phyloP scores from a whole-genome alignment of 306 rosid species.

The Benincasa hispida region DNA sequence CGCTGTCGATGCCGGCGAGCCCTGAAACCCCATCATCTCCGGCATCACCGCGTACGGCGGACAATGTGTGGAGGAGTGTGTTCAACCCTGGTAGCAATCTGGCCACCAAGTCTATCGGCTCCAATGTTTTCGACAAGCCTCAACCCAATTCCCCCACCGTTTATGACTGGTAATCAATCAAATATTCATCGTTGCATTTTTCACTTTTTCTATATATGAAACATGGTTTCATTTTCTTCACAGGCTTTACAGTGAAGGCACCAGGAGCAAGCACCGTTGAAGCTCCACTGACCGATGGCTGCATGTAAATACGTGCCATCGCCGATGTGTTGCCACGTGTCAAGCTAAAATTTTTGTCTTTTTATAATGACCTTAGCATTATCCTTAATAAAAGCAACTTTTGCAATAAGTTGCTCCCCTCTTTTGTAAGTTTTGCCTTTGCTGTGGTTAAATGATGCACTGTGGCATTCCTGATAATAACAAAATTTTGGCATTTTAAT shows the following conservation, averaged over 20 bases:
- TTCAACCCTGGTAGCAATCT: conserved; percentile 90
- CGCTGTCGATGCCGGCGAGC: conserved; percentile 35
- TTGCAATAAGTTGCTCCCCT: neutral
- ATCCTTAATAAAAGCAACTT: neutral
- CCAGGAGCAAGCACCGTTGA: conserved; percentile 71
- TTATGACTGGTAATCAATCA: conserved; percentile 65
- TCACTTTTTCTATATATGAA: no score
- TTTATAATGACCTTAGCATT: neutral
- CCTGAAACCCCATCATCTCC: conserved; percentile 53
- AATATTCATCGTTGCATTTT: no score
- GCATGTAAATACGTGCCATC: conserved; percentile 21
- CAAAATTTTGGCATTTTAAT: neutral
- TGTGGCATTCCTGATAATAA: neutral
- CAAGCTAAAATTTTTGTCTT: neutral
- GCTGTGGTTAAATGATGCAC: neutral
- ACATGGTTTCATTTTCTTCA: conserved; percentile 1
- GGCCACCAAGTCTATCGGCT: conserved; percentile 50
- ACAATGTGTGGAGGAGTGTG: conserved; percentile 98
- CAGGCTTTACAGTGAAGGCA: conserved; percentile 83
- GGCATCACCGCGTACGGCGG: conserved; percentile 33
- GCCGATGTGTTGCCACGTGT: neutral
- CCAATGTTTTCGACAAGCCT: conserved; percentile 67
- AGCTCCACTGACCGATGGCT: neutral
- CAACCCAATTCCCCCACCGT: conserved; percentile 80
- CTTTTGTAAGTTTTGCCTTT: neutral